A percentile compares a stretch with the other conserved stretches of the same genome.
phyloP scores from a whole-genome alignment of 805 yeast genomes.

The Myxozyma neglecta region DNA sequence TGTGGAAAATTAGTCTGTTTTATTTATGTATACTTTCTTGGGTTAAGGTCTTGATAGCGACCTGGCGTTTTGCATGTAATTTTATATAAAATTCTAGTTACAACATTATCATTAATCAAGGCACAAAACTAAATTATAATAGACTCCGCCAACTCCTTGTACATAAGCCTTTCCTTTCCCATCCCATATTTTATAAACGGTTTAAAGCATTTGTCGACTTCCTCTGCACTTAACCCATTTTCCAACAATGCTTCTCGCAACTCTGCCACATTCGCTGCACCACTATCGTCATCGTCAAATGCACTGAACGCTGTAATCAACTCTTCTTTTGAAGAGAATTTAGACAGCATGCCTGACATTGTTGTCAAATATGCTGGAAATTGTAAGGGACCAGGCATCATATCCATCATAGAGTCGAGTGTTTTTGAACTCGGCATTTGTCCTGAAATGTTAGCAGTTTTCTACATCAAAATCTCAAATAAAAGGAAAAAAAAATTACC shows the following conservation, averaged over 20 bases:
- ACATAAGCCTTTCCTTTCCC: slow-evolving; percentile 60
- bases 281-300: slow-evolving; percentile 47
- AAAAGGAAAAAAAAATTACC: slow-evolving; percentile 40
- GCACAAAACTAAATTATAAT: slow-evolving; percentile 37
- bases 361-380: slow-evolving; percentile 67
- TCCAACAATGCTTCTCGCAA: slow-evolving; percentile 54
- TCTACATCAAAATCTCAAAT: not conserved
- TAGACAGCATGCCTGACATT: slow-evolving; percentile 57
- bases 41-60: not conserved
- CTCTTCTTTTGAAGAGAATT: slow-evolving; percentile 52
- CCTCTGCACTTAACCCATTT: slow-evolving; percentile 43
- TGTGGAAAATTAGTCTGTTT: slow-evolving; percentile 60
- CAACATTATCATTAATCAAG: not conserved
- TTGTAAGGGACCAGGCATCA: slow-evolving; percentile 46
- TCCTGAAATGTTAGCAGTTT: slow-evolving; percentile 24
- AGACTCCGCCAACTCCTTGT: slow-evolving; percentile 61
- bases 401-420: slow-evolving; percentile 52
- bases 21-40: not conserved
- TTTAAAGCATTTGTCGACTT: slow-evolving; percentile 53
- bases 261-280: slow-evolving; percentile 50
- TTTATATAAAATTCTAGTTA: not conserved
- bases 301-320: slow-evolving; percentile 60
- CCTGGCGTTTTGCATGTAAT: not conserved
- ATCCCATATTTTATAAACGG: slow-evolving; percentile 58
- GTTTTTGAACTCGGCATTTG: slow-evolving; percentile 47